These are phyloP conservation scores for Salix caprea DNA, from an alignment of 345 rosid genomes.

Conservation along the genomic window DNA sequence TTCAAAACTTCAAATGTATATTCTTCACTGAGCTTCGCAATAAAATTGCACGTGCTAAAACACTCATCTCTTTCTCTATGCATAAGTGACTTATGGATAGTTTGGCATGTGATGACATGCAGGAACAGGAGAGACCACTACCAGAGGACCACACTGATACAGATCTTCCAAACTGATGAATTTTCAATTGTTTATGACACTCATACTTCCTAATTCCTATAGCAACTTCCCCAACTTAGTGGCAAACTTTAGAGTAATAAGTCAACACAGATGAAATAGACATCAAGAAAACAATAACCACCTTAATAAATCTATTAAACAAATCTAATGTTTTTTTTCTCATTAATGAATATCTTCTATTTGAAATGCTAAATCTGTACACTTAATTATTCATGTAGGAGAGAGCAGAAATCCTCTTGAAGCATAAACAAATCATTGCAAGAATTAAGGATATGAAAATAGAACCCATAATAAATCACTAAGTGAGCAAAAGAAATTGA, in stretches of 20 bases:
- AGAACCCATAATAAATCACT: slow-evolving; percentile 1
- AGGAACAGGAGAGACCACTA: not conserved
- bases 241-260: not conserved
- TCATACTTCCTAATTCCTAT: not conserved
- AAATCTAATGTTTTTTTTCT: not conserved
- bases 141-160: not conserved
- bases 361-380: not conserved
- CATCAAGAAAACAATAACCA: not conserved
- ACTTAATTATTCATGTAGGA: not conserved
- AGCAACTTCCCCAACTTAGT: not conserved
- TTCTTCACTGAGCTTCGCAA: not conserved
- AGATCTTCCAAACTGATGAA: not conserved
- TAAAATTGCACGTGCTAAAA: not conserved
- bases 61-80: not conserved
- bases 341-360: not conserved
- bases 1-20: not conserved
- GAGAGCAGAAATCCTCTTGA: not conserved
- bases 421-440: not conserved
- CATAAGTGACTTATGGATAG: not conserved
- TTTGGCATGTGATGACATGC: not conserved
- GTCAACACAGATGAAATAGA: not conserved
- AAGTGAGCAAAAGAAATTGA: not conserved
- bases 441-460: not conserved
- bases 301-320: not conserved
- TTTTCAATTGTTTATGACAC: not conserved